Evolutionary conservation across 495 filamentous ascomycete species (phyloP).

Genomic region (Xylaria venustula): DNA sequence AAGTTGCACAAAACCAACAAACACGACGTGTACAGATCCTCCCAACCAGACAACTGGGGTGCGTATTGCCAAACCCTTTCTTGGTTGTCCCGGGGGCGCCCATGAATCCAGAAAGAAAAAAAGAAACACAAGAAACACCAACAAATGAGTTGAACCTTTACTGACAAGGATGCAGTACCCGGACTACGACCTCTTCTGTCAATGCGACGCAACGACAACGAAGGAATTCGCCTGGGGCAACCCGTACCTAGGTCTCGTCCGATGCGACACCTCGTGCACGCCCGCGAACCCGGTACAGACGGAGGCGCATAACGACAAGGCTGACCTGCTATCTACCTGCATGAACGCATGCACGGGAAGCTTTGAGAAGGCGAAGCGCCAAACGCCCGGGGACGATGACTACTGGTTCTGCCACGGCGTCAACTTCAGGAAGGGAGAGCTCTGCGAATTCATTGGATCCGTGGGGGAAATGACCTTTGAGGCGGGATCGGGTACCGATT

Average conservation of each 20-base stretch:
- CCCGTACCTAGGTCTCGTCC: conserved; percentile 25
- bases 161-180: conserved; percentile 14
- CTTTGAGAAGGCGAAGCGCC: conserved; percentile 24
- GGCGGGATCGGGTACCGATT: conserved; percentile 15
- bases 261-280: conserved; percentile 25
- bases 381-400: conserved; percentile 9
- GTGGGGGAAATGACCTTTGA: conserved; percentile 19
- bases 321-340: conserved; percentile 11
- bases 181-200: conserved; percentile 27
- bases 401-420: conserved; percentile 35
- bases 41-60: conserved; percentile 11
- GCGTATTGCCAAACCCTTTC: background rate
- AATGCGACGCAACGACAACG: conserved; percentile 15
- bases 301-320: conserved; percentile 19
- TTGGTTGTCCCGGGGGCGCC: no score
- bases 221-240: conserved; percentile 25
- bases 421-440: conserved; percentile 27
- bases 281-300: conserved; percentile 18
- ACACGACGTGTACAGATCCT: conserved; percentile 4
- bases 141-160: background rate
- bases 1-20: background rate
- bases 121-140: background rate
- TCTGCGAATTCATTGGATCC: conserved; percentile 28
- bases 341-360: conserved; percentile 27
- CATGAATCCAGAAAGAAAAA: no score